Evolutionary conservation across 1,284 basidiomycete species (phyloP), one percentile per base, ranked within the genome.

Genomic region (Microbotryum violaceum): DNA sequence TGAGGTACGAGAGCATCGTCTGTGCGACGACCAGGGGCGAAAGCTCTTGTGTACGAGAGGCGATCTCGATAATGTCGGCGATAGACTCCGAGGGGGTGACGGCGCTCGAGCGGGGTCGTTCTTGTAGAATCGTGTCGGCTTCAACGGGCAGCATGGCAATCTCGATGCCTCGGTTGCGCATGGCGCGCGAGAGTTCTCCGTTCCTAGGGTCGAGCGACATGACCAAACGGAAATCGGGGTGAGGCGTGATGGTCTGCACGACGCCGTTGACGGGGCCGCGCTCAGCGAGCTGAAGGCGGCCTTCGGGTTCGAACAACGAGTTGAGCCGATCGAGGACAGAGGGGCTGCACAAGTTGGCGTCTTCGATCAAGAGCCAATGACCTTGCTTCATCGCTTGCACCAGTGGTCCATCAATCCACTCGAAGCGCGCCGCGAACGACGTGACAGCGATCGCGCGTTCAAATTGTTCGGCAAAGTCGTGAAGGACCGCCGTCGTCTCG

Each of bases 81-180:
- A 23, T 33, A 27, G 33, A n/a, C 51, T 53, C 33, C 23, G 31
- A n/a, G 29, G 29, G 27, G 21, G 33, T 33, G 31, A 6, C 31
- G 23, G n/a, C 3, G 23, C 31, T 53, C 21, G n/a, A 23, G 23
- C n/a, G 6, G 33, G 25, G 21, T 10, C 14, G 27, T 12, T 27
- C 27, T 29, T 14, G 37, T 23, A 12, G 29, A 27, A 14, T 12
- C 2, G 31, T 10, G 45, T 56, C 45, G 37, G 16, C 10, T 42
- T 42, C 37, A 18, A 42, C 37, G 37, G 37, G 37, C 7, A 70
- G 50, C 51, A 72, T 63, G 29, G 81, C 82, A 45, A 98, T 82
- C 75, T 99, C 96, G 49, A 97, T 81, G 44, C 94, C 96, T 68
- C 96, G 85, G 75, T 99, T 99, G 48, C 96, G 85, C 96, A 99